A percentile compares a stretch with the other conserved stretches of the same genome.
Evolutionary conservation across 345 rosid genomes (phyloP).

Genomic region (Heritiera littoralis): DNA sequence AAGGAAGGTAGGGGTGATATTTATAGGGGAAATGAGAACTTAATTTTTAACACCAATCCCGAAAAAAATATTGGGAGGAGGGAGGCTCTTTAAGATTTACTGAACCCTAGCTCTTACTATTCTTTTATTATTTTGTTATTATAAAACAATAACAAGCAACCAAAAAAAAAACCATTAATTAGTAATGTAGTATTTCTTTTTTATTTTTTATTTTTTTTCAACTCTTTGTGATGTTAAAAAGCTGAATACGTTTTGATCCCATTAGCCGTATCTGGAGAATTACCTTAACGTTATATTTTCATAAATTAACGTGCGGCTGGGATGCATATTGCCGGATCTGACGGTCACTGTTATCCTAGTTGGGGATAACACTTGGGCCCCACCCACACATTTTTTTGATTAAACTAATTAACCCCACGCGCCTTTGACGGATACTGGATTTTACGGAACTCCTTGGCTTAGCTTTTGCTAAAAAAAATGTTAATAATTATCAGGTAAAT

Average conservation of each 20-base stretch:
- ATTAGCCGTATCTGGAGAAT: conserved; percentile 13
- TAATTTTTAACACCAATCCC: conserved; percentile 83
- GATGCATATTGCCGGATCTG: conserved; percentile 52
- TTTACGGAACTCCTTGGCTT: neutral
- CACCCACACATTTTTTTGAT: neutral
- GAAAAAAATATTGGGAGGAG: conserved; percentile 74
- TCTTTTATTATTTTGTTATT: neutral
- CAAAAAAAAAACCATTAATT: too few relatives aligned
- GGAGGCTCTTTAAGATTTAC: conserved; percentile 32
- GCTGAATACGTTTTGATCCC: conserved; percentile 39
- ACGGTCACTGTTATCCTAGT: conserved; percentile 40
- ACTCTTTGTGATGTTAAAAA: conserved; percentile 18
- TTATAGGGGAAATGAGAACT: conserved; percentile 50
- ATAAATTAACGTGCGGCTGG: conserved; percentile 41
- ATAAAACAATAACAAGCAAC: too few relatives aligned
- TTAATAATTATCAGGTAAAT: too few relatives aligned
- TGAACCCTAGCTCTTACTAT: conserved; percentile 34
- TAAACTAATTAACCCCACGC: conserved; percentile 29
- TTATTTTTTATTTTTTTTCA: neutral
- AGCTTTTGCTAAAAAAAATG: too few relatives aligned
- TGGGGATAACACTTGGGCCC: conserved; percentile 34
- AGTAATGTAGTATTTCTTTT: neutral
- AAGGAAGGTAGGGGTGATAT: conserved; percentile 34
- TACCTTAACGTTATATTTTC: neutral
- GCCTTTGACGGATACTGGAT: neutral